Conservation (phyloP, 768 basidiomycete species). For the Favolaschia claudopus region DNA sequence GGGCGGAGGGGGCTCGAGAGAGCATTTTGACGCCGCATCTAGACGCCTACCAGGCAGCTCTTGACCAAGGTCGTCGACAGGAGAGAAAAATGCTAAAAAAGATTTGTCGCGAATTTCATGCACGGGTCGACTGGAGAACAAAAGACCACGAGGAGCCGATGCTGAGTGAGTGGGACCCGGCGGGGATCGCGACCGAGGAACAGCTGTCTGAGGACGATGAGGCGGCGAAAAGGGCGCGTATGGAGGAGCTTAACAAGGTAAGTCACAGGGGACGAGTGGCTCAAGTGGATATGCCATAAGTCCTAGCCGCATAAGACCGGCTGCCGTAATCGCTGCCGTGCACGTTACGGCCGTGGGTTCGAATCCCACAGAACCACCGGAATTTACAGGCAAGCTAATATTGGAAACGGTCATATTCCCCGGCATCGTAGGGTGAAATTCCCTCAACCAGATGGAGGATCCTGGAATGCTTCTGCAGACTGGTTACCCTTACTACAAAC, state of each 20-base stretch:
- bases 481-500: too few species aligned
- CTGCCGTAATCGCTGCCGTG: too few species aligned
- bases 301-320: too few species aligned
- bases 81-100: constrained; percentile 1
- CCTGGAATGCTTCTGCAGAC: too few species aligned
- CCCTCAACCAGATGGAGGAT: too few species aligned
- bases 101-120: constrained; percentile 17
- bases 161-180: background rate
- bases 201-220: constrained; percentile 2
- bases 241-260: background rate
- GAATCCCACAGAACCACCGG: too few species aligned
- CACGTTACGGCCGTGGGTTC: too few species aligned
- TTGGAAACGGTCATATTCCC: too few species aligned
- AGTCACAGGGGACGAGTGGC: too few species aligned
- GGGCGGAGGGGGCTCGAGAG: constrained; percentile 17
- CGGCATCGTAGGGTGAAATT: too few species aligned
- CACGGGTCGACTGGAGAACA: background rate
- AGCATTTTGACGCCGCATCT: constrained; percentile 8
- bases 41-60: background rate
- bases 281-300: too few species aligned
- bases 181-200: background rate
- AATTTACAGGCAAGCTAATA: too few species aligned
- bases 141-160: constrained; percentile 6
- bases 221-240: background rate
- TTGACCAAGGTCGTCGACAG: background rate